Conservation (phyloP, 345 rosid species). For the Nephelium lappaceum region DNA sequence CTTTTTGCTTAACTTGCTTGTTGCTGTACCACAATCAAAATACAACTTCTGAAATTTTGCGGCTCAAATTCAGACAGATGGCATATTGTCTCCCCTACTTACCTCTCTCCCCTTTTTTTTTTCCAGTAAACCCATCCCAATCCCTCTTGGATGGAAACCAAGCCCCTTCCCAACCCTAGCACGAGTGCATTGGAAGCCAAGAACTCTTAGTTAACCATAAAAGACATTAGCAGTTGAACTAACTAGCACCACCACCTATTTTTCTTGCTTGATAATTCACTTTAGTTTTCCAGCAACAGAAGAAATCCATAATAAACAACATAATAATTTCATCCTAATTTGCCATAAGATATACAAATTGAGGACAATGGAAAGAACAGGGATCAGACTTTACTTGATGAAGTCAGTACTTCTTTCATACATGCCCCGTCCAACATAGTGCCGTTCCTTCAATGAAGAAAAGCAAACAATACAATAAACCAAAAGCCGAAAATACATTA, state of each 20-base stretch:
- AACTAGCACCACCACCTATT: not conserved
- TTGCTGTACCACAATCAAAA: conserved; percentile 2
- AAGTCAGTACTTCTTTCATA: conserved; percentile 90
- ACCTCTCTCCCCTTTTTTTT: not conserved
- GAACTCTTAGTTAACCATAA: not conserved
- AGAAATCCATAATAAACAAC: not conserved
- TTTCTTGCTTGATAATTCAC: not conserved
- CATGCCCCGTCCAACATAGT: conserved; percentile 97
- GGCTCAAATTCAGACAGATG: not conserved
- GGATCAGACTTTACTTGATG: conserved; percentile 59
- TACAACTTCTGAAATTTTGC: not conserved
- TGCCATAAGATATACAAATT: not conserved
- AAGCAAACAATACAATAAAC: conserved; percentile 8
- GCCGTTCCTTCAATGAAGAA: conserved; percentile 62
- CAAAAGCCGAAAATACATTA: not conserved
- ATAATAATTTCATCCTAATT: not conserved
- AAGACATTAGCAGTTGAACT: not conserved
- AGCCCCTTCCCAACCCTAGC: not conserved
- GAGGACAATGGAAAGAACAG: conserved; percentile 2
- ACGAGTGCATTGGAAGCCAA: not conserved
- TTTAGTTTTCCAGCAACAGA: not conserved
- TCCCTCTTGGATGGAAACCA: not conserved
- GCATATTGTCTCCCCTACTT: not conserved
- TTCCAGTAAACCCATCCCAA: not conserved
- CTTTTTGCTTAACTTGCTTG: not conserved